A percentile compares a stretch with the other conserved stretches of the same genome.
phyloP scores from a whole-genome alignment of 2,329 filamentous ascomycete genomes.

The Arthrobotrys pseudoclavata region DNA sequence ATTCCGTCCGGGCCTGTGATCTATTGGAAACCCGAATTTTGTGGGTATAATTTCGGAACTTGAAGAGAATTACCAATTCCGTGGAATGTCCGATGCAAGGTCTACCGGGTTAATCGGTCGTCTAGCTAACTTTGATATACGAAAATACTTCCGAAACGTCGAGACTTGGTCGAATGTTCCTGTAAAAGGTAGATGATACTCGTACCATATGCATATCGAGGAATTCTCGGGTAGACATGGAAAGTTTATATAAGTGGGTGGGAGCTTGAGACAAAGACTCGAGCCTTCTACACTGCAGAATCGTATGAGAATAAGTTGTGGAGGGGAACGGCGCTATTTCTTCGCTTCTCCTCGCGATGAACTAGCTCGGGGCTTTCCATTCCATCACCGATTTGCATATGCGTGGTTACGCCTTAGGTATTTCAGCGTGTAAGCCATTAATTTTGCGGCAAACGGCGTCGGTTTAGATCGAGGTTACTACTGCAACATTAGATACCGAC shows the following conservation, averaged over 20 bases:
- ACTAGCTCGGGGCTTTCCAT: background rate
- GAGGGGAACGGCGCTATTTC: background rate
- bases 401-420: background rate
- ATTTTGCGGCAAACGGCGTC: background rate
- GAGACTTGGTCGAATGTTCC: background rate
- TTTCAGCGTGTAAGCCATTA: background rate
- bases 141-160: background rate
- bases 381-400: slow-evolving; percentile 1
- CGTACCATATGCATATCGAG: background rate
- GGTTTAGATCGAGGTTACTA: background rate
- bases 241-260: background rate
- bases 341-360: background rate
- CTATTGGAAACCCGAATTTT: background rate
- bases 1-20: background rate
- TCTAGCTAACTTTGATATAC: background rate
- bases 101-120: background rate
- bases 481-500: background rate
- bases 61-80: background rate
- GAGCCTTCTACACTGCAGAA: background rate
- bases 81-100: background rate
- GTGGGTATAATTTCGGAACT: background rate
- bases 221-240: background rate
- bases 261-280: background rate
- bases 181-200: background rate
- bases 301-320: background rate